Evolutionary conservation across 129 eudicot species (phyloP).

Genomic region (Calendula officinalis): DNA sequence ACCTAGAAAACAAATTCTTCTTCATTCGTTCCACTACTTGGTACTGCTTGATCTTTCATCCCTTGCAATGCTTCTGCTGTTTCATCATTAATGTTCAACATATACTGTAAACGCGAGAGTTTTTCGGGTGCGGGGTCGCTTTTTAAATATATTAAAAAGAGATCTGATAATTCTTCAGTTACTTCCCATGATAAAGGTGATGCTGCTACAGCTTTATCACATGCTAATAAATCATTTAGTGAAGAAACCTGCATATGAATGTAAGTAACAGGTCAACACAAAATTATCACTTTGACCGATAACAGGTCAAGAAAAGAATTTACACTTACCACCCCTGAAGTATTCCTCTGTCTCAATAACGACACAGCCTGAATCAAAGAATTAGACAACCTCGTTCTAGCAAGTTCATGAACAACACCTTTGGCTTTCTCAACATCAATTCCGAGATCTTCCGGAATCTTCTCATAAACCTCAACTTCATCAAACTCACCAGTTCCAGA

Average conservation of each 20-base stretch:
- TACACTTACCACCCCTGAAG: slow-evolving; percentile 74
- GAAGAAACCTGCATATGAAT: slow-evolving; percentile 62
- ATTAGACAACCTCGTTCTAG: slow-evolving; percentile 58
- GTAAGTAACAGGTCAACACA: too few species aligned
- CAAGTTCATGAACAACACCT: slow-evolving; percentile 69
- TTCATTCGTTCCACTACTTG: slow-evolving; percentile 45
- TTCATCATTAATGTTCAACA: slow-evolving; percentile 68
- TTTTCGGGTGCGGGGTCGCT: slow-evolving; percentile 69
- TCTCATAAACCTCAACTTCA: slow-evolving; percentile 78
- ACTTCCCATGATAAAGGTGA: slow-evolving; percentile 88
- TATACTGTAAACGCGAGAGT: slow-evolving; percentile 60
- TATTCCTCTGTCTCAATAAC: slow-evolving; percentile 74
- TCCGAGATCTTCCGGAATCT: slow-evolving; percentile 74
- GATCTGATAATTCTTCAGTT: slow-evolving; percentile 70
- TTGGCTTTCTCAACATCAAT: slow-evolving; percentile 67
- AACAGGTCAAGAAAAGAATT: neutral
- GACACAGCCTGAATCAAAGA: slow-evolving; percentile 81
- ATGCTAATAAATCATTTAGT: slow-evolving; percentile 79
- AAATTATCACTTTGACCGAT: too few species aligned
- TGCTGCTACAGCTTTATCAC: slow-evolving; percentile 91
- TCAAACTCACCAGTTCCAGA: slow-evolving; percentile 97
- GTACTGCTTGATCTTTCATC: slow-evolving; percentile 45
- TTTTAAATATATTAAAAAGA: slow-evolving; percentile 56
- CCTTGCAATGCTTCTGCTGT: slow-evolving; percentile 63
- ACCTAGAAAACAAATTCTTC: slow-evolving; percentile 79